Percentiles rank a stretch among this genome's conserved stretches.
These are phyloP conservation scores for Candida piceae DNA, from an alignment of 805 yeast species.

Conservation along the genomic window DNA sequence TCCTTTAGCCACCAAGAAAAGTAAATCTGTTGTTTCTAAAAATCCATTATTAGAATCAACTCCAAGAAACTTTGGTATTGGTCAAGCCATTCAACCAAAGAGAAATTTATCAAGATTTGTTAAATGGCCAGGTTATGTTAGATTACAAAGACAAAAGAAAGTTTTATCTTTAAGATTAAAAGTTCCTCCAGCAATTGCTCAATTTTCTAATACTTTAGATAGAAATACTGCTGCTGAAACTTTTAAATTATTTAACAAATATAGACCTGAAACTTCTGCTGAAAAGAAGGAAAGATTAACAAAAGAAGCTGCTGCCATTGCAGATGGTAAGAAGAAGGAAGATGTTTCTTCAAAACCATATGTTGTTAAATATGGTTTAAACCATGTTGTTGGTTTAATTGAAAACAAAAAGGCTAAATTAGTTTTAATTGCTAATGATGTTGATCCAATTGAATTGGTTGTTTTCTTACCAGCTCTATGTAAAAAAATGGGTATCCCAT, in stretches of 20 bases:
- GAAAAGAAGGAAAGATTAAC: slow-evolving; percentile 99
- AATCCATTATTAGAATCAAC: slow-evolving; percentile 88
- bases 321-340: slow-evolving; percentile 95
- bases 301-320: slow-evolving; percentile 98
- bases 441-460: slow-evolving; percentile 98
- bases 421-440: slow-evolving; percentile 97
- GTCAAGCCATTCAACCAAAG: slow-evolving; percentile 93
- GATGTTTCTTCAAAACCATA: slow-evolving; percentile 96
- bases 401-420: slow-evolving; percentile 99
- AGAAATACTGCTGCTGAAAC: slow-evolving; percentile 98
- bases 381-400: slow-evolving; percentile 95
- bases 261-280: slow-evolving; percentile 96
- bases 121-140: slow-evolving; percentile 98
- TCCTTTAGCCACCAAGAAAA: slow-evolving; percentile 81
- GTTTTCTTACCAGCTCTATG: slow-evolving; percentile 97
- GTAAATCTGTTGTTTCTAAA: slow-evolving; percentile 45
- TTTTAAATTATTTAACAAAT: slow-evolving; percentile 96
- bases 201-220: slow-evolving; percentile 93
- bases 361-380: slow-evolving; percentile 96
- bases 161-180: slow-evolving; percentile 91
- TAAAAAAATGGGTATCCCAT: slow-evolving; percentile 99
- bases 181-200: slow-evolving; percentile 98
- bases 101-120: slow-evolving; percentile 95
- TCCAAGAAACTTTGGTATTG: slow-evolving; percentile 94
- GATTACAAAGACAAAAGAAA: slow-evolving; percentile 99